Evolutionary conservation across 2,329 filamentous ascomycete species (phyloP).

Genomic region (Claviceps sp.): DNA sequence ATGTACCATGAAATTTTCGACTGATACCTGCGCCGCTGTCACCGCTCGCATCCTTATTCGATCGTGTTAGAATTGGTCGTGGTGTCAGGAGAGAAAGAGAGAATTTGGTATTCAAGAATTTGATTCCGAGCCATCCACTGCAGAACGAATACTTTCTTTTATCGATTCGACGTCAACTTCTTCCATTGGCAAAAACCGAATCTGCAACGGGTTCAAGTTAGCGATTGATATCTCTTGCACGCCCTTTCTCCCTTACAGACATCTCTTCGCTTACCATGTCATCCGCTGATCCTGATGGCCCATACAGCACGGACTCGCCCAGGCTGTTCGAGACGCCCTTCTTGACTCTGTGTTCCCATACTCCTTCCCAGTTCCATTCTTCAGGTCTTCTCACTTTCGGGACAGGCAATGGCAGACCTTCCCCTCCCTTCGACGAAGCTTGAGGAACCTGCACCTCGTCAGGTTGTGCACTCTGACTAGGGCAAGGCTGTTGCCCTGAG

Average conservation of each 20-base stretch:
- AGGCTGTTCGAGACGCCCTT: conserved; percentile 65
- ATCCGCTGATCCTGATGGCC: conserved; percentile 45
- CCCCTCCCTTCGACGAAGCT: not conserved
- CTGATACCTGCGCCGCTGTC: not conserved
- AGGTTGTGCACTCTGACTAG: not conserved
- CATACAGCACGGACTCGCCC: conserved; percentile 69
- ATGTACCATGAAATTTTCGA: not conserved
- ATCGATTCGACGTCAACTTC: conserved; percentile 43
- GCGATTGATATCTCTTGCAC: not conserved
- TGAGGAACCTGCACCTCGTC: not conserved
- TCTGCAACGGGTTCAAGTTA: conserved; percentile 26
- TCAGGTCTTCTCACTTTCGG: conserved; percentile 35
- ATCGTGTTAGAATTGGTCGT: too few species aligned
- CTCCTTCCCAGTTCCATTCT: conserved; percentile 96
- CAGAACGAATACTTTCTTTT: conserved; percentile 45
- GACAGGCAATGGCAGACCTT: conserved; percentile 1
- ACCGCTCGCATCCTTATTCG: not conserved
- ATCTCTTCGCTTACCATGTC: conserved; percentile 50
- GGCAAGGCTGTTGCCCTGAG: conserved; percentile 2
- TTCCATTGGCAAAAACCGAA: conserved; percentile 54
- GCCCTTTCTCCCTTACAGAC: not conserved
- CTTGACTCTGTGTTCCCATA: conserved; percentile 83
- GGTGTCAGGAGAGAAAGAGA: not conserved
- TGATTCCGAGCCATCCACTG: conserved; percentile 24
- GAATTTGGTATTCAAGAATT: not conserved